These are phyloP conservation scores for Chimonanthus praecox DNA, from an alignment of 164 flowering plant genomes.

Conservation along the genomic window DNA sequence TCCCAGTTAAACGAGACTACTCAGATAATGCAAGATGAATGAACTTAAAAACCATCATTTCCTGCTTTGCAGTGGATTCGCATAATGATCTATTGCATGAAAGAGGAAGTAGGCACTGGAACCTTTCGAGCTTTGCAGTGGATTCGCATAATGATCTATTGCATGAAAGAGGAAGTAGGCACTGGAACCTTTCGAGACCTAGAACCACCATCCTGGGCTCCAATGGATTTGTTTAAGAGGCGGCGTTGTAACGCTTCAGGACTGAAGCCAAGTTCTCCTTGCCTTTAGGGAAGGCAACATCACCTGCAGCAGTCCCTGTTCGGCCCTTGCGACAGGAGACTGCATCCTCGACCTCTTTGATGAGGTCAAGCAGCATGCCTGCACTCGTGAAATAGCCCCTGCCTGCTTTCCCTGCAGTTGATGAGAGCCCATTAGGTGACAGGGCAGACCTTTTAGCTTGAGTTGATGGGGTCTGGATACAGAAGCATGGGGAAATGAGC, in stretches of 20 bases:
- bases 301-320: constrained; percentile 94
- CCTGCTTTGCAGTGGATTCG: neutral
- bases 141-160: constrained; percentile 2
- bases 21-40: neutral
- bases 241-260: constrained; percentile 84
- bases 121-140: constrained; percentile 14
- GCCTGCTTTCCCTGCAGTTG: constrained; percentile 48
- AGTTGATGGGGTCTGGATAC: constrained; percentile 59
- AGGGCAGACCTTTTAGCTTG: constrained; percentile 43
- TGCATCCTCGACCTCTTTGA: constrained; percentile 87
- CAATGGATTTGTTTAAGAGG: constrained; percentile 27
- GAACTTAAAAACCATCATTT: neutral
- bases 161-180: constrained; percentile 27
- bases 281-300: constrained; percentile 96
- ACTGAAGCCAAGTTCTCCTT: constrained; percentile 94
- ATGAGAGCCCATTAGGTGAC: constrained; percentile 49
- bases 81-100: constrained; percentile 14
- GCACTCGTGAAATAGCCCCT: constrained; percentile 74
- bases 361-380: constrained; percentile 51
- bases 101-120: constrained; percentile 22
- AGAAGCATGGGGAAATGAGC: constrained; percentile 63
- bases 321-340: constrained; percentile 86
- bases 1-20: neutral
- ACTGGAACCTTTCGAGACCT: constrained; percentile 18
- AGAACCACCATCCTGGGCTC: constrained; percentile 14